These are phyloP conservation scores for Globisporangium splendens DNA, from an alignment of 352 stramenopile genomes.

Conservation along the genomic window DNA sequence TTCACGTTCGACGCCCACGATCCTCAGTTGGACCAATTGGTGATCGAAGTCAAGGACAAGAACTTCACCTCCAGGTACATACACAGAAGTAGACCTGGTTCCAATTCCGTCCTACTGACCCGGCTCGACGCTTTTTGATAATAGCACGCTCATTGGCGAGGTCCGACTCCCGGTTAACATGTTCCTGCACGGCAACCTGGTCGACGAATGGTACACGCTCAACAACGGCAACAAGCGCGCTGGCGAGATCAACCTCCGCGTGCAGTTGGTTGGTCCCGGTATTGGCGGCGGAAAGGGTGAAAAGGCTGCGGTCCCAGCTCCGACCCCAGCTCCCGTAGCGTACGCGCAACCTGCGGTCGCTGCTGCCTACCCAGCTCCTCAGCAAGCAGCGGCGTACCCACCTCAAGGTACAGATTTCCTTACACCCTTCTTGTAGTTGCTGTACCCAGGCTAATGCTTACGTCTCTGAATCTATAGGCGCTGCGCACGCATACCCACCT, in stretches of 20 bases:
- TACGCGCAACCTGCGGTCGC: neutral
- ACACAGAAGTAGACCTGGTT: too few relatives aligned
- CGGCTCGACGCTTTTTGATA: too few relatives aligned
- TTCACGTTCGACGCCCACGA: conserved; percentile 78
- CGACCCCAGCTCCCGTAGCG: neutral
- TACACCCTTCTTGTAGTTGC: neutral
- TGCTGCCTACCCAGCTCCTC: conserved; percentile 2
- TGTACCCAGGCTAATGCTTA: neutral
- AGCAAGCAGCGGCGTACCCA: conserved; percentile 1
- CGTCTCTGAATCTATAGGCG: too few relatives aligned
- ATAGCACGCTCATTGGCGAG: conserved; percentile 70
- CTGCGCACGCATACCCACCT: conserved; percentile 1
- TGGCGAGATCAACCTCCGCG: conserved; percentile 79
- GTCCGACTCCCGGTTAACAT: conserved; percentile 68
- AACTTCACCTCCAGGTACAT: conserved; percentile 64
- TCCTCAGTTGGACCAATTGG: conserved; percentile 67
- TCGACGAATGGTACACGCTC: conserved; percentile 80
- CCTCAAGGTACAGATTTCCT: neutral
- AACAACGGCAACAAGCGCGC: conserved; percentile 57
- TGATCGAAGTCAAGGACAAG: conserved; percentile 82
- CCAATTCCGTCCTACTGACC: too few relatives aligned
- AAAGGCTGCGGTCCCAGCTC: conserved; percentile 8
- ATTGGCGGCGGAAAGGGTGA: neutral
- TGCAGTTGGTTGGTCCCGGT: conserved; percentile 53
- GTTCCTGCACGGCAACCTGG: conserved; percentile 59